Base-by-base conservation (phyloP, 2,329 filamentous ascomycete species). In the Cladosporium austrohemisphaericum region DNA sequence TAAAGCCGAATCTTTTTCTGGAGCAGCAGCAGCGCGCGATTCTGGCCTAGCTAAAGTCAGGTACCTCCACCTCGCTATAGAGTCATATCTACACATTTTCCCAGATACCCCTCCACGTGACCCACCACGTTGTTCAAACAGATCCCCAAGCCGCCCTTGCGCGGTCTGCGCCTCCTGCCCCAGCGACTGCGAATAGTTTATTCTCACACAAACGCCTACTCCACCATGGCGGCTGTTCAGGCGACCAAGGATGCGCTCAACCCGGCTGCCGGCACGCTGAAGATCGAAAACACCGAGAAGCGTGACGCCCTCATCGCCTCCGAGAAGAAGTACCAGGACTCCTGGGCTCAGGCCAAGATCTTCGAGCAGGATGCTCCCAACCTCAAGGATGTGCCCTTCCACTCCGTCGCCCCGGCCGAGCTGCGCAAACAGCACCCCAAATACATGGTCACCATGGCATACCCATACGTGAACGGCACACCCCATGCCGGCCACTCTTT, bases 241-340 rank as follows among this genome's bases (percentile, higher is more conserved):
- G 70, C 70, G 35, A 78, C 78, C 36, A 68, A 77, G 57, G 73
- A 75, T 61, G 75, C 75, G 56, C 70, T 82, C 58, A 75, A 79
- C 62, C 76, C 77, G 60, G 71, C 76, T 38, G 76, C 79, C 60
- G 82, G 81, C 55, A 84, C 80, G 32, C 69, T 85, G 55, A 84
- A 84, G 64, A 76, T 85, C 55, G 81, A 85, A 69, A 61, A 88
- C 80, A 95, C 90, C 31, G 88, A 94, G 63, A 95, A 95, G 73
- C 78, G 90, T 67, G 89, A 95, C 64, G 80, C 84, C 43, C 76
- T 95, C 58, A 84, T 93, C 60, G 81, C 81, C 25, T 80, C 85
- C 62, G 92, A 97, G 75, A 94, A 93, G 74, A 90, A 90, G 67
- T 96, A 95, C 72, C 92, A 97, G 73, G 75, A 84, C 65, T 77